Evolutionary conservation across 1,139 yeast species (phyloP).

Genomic region (Scheffersomyces insectosa): DNA sequence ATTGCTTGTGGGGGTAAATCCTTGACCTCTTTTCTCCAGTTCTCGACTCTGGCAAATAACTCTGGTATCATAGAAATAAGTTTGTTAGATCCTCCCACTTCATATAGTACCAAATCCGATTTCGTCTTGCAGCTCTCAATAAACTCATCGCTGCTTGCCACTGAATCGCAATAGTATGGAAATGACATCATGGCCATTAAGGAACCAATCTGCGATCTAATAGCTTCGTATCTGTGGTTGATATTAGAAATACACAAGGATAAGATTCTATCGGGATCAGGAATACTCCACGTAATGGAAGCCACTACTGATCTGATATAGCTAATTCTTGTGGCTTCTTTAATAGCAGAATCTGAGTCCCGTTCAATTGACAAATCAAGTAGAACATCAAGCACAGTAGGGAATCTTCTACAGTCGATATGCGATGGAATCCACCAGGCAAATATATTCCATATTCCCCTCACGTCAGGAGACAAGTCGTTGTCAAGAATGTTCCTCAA

Average conservation of each 20-base stretch:
- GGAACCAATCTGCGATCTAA: conserved; percentile 71
- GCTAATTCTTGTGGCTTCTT: conserved; percentile 63
- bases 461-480: conserved; percentile 76
- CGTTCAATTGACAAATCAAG: conserved; percentile 50
- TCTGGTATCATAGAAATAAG: conserved; percentile 25
- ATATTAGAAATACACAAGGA: conserved; percentile 49
- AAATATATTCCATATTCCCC: conserved; percentile 75
- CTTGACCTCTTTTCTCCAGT: conserved; percentile 38
- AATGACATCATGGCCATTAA: conserved; percentile 59
- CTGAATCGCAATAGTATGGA: conserved; percentile 53
- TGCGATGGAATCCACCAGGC: conserved; percentile 74
- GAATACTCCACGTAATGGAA: conserved; percentile 59
- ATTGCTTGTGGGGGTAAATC: conserved; percentile 45
- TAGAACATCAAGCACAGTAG: conserved; percentile 50
- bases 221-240: conserved; percentile 70
- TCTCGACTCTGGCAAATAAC: conserved; percentile 46
- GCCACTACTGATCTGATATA: conserved; percentile 58
- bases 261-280: conserved; percentile 49
- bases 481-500: conserved; percentile 49
- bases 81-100: conserved; percentile 21
- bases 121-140: conserved; percentile 33
- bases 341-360: conserved; percentile 63
- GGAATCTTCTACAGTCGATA: conserved; percentile 67
- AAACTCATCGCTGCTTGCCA: conserved; percentile 44
- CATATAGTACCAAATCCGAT: conserved; percentile 27